These are phyloP conservation scores for Paralagenidium karlingii DNA, from an alignment of 352 stramenopile species.

Conservation along the genomic window DNA sequence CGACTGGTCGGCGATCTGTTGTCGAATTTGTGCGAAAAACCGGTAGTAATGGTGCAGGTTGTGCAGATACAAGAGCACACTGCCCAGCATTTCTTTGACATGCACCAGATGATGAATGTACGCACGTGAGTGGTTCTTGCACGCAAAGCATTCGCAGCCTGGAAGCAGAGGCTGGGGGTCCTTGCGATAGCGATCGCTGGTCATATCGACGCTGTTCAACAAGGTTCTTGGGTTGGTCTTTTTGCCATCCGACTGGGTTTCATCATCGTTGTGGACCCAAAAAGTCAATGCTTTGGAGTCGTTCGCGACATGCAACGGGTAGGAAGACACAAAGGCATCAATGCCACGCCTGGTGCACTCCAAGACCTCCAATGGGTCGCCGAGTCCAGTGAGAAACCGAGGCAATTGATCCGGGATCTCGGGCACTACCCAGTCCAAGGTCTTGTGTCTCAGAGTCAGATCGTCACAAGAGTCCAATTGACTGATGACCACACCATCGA, in stretches of 20 bases:
- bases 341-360: constrained; percentile 30
- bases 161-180: constrained; percentile 48
- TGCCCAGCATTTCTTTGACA: constrained; percentile 86
- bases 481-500: constrained; percentile 55
- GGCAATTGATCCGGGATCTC: constrained; percentile 22
- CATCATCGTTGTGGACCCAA: constrained; percentile 35
- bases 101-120: constrained; percentile 91
- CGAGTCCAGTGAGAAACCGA: constrained; percentile 48
- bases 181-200: constrained; percentile 27
- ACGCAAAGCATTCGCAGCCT: constrained; percentile 64
- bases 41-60: constrained; percentile 70
- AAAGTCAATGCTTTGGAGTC: constrained; percentile 34
- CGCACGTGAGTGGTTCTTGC: constrained; percentile 56
- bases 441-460: constrained; percentile 14
- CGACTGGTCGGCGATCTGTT: constrained; percentile 19
- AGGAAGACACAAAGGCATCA: constrained; percentile 61
- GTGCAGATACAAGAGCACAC: constrained; percentile 85
- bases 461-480: constrained; percentile 33
- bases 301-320: constrained; percentile 35
- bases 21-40: constrained; percentile 50
- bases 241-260: constrained; percentile 10
- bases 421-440: constrained; percentile 33
- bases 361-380: constrained; percentile 49
- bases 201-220: constrained; percentile 4
- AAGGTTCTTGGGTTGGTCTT: no score